Evolutionary conservation across 192 early-diverging fungal species (phyloP), one percentile per base, ranked within the genome.

Genomic region (Backusella sp.): DNA sequence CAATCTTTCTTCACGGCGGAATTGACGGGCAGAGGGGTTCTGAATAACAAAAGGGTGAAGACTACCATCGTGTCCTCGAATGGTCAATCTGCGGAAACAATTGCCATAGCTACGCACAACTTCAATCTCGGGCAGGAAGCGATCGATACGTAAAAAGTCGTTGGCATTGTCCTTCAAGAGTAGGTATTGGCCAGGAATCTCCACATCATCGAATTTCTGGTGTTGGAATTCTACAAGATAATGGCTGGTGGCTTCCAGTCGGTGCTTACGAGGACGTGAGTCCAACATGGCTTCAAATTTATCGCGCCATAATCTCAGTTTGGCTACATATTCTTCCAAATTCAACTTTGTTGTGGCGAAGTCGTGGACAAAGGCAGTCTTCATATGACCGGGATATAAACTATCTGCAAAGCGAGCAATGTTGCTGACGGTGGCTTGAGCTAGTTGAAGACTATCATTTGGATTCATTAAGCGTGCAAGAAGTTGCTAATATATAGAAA

Each of bases 181-280:
- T 77, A 97, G 83, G 79, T 99, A 99, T 82, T 99, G 97, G 7
- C 98, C 98, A 17, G 98, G 98, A 6, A 99, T 90, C 76, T 99
- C 97, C n/a, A 99, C 94, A 70, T 99, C 97, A 75, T 98, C 97
- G 78, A 99, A 98, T 80, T 97, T 98, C 79, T 96, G 93, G 82
- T 98, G 95, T 79, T 99, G 97, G 87, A 99, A 99, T 82, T 99
- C 98, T 9, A 94, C 95, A 65, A 99, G 82, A 85, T 96, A 98
- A 53, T 95, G 94, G 39, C 92, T 94, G 79, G 92, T 95, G 74
- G 94, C 88, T 76, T 98, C 95, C 3, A 98, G 85, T 80, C 94
- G 90, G 70, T 94, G 95, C 65, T 85, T 87, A 34, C 88, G 81
- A n/a, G 96, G 95, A 44, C 95, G 91, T 75, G 87, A 87, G 70